Percentiles rank a stretch among this genome's conserved stretches.
phyloP scores from a whole-genome alignment of 345 rosid genomes.

The Hibiscus mutabilis region DNA sequence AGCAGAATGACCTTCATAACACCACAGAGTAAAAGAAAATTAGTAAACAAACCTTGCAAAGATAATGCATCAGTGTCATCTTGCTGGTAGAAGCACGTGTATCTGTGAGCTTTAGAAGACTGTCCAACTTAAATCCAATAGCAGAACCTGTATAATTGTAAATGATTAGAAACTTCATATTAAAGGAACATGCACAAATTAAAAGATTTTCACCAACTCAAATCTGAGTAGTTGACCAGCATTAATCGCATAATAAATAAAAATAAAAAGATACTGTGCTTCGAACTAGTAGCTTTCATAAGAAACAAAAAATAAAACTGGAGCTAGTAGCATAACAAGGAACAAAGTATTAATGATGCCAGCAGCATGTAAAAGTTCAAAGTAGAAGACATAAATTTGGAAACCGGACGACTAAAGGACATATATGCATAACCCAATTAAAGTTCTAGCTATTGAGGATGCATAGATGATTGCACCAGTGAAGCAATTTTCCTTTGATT shows the following conservation, averaged over 20 bases:
- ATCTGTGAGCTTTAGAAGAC: conserved; percentile 87
- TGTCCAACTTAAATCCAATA: conserved; percentile 94
- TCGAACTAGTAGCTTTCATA: not conserved
- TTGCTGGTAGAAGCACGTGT: conserved; percentile 86
- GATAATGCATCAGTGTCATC: conserved; percentile 98
- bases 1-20: not conserved
- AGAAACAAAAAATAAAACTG: not conserved
- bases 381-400: not conserved
- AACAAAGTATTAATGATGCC: not conserved
- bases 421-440: not conserved
- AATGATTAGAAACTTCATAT: conserved; percentile 15
- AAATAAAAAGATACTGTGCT: too few species aligned
- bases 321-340: not conserved
- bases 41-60: conserved; percentile 66
- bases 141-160: conserved; percentile 74
- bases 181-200: not conserved
- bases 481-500: not conserved
- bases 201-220: not conserved
- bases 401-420: not conserved
- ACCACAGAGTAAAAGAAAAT: not conserved
- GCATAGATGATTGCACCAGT: not conserved
- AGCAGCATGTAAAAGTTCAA: not conserved
- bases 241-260: not conserved
- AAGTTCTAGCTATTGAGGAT: not conserved
- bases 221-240: conserved; percentile 4